phyloP scores from a whole-genome alignment of 257 asterid species.

The Penstemon davidsonii region DNA sequence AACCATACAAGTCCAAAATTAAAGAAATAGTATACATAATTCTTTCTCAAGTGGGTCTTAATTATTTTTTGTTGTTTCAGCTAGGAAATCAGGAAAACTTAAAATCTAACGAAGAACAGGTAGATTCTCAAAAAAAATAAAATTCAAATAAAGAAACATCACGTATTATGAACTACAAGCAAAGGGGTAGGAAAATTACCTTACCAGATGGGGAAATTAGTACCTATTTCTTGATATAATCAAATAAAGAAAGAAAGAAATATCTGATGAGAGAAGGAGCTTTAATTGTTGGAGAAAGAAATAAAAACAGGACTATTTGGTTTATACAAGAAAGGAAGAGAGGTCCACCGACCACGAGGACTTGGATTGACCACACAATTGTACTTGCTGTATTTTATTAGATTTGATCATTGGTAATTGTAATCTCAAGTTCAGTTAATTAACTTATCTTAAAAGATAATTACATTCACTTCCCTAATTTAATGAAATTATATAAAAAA shows the following conservation, averaged over 20 bases:
- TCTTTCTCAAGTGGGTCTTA: no score
- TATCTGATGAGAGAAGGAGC: background rate
- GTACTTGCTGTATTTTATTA: no score
- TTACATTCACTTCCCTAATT: no score
- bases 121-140: conserved; percentile 8
- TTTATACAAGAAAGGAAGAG: conserved; percentile 16
- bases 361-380: no score
- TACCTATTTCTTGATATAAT: conserved; percentile 12
- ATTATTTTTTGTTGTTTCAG: no score
- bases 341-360: conserved; percentile 9
- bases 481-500: no score
- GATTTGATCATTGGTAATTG: no score
- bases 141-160: conserved; percentile 9
- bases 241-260: conserved; percentile 13
- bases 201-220: conserved; percentile 28
- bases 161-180: background rate
- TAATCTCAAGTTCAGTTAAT: no score
- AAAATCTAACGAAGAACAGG: background rate
- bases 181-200: conserved; percentile 40
- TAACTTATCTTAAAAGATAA: no score
- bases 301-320: background rate
- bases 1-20: background rate
- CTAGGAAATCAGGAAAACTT: conserved; percentile 7
- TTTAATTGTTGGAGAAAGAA: background rate
- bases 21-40: background rate